Conservation (phyloP, 352 stramenopile species). For the Globisporangium canariense region DNA sequence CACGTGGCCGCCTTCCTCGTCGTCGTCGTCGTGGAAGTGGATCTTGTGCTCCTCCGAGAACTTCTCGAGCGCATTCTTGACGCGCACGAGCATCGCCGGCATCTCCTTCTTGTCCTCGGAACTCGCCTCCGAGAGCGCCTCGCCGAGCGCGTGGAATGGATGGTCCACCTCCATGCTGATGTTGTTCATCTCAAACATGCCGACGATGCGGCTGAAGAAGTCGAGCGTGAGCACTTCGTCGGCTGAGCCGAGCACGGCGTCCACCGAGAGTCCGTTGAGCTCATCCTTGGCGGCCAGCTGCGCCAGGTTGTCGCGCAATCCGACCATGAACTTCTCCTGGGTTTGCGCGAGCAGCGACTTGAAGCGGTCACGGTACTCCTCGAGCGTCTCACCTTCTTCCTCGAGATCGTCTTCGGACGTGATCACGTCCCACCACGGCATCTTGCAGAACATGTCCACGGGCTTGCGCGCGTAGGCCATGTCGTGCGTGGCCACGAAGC, state of each 20-base stretch:
- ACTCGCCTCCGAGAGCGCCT: constrained; percentile 52
- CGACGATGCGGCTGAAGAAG: constrained; percentile 88
- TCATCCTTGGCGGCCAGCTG: constrained; percentile 40
- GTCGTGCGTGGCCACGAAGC: constrained; percentile 56
- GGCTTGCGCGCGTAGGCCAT: constrained; percentile 46
- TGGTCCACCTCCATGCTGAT: constrained; percentile 92
- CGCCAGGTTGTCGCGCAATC: constrained; percentile 53
- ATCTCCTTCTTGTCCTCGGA: constrained; percentile 64
- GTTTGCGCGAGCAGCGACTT: constrained; percentile 57
- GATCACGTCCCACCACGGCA: constrained; percentile 90
- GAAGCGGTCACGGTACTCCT: constrained; percentile 67
- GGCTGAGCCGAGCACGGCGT: constrained; percentile 45
- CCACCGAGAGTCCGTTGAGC: constrained; percentile 53
- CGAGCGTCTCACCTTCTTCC: constrained; percentile 57
- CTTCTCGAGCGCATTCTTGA: constrained; percentile 64
- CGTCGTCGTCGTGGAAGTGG: constrained; percentile 32
- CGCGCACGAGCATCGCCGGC: constrained; percentile 48
- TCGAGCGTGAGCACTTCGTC: constrained; percentile 64
- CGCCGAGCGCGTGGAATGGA: constrained; percentile 68
- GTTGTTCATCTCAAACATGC: constrained; percentile 98
- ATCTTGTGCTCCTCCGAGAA: constrained; percentile 60
- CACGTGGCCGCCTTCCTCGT: constrained; percentile 21
- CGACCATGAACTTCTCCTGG: constrained; percentile 44
- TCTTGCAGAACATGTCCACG: constrained; percentile 88
- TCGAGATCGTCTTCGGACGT: constrained; percentile 61